phyloP scores from a whole-genome alignment of 2,329 filamentous ascomycete genomes.

The Fonsecaea erecta region DNA sequence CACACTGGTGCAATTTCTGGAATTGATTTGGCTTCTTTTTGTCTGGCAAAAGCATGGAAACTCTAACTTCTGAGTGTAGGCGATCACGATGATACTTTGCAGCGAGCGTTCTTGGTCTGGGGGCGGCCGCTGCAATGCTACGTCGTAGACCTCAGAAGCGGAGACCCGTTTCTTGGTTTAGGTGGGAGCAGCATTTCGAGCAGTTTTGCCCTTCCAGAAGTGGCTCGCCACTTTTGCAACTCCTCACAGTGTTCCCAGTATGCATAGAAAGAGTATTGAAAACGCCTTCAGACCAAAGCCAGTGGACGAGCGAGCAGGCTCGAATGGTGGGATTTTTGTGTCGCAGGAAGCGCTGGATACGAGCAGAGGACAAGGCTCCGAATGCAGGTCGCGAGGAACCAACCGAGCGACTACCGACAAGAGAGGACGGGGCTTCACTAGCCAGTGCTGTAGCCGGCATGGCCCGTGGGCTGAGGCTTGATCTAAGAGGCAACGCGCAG shows the following conservation, averaged over 20 bases:
- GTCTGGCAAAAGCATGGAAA: background rate
- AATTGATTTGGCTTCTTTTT: background rate
- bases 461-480: slow-evolving; percentile 24
- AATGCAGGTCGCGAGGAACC: slow-evolving; percentile 9
- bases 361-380: slow-evolving; percentile 3
- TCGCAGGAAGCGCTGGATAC: background rate
- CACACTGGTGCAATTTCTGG: slow-evolving; percentile 4
- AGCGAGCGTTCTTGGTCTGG: background rate
- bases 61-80: background rate
- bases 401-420: slow-evolving; percentile 1
- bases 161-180: slow-evolving; percentile 15
- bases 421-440: slow-evolving; percentile 1
- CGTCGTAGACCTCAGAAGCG: slow-evolving; percentile 22
- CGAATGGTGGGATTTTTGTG: background rate
- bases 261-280: background rate
- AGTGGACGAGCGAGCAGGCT: background rate
- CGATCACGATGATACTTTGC: background rate
- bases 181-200: background rate
- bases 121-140: slow-evolving; percentile 25
- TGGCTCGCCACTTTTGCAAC: background rate
- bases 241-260: background rate
- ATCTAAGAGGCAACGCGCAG: slow-evolving; percentile 20
- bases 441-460: slow-evolving; percentile 12
- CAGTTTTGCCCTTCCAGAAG: background rate
- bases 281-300: background rate